Evolutionary conservation across 768 basidiomycete genomes (phyloP).

Genomic region (Gymnopilus dilepis): DNA sequence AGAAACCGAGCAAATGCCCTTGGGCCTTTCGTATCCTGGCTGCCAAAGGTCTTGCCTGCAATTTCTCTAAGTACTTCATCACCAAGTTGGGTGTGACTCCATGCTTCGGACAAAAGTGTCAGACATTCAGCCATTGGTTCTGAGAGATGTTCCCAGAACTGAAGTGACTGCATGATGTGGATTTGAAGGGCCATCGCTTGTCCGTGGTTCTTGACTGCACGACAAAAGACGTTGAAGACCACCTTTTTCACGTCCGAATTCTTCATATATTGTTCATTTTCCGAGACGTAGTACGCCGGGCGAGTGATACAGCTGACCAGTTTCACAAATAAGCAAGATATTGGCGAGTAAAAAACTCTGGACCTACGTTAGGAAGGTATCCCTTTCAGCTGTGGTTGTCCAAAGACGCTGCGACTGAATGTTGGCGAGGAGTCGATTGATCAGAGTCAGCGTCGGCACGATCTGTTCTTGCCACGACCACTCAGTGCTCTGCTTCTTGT

Average conservation of each 20-base stretch:
- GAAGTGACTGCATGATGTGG: conserved; percentile 87
- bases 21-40: conserved; percentile 87
- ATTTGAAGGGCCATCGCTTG: conserved; percentile 88
- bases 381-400: conserved; percentile 86
- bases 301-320: conserved; percentile 79
- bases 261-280: conserved; percentile 92
- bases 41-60: conserved; percentile 74
- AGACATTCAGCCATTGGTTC: conserved; percentile 95
- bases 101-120: conserved; percentile 78
- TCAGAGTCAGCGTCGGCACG: conserved; percentile 66
- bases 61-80: conserved; percentile 94
- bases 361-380: conserved; percentile 82
- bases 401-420: conserved; percentile 81
- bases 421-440: conserved; percentile 70
- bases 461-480: conserved; percentile 88
- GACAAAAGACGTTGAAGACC: conserved; percentile 89
- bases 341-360: background rate
- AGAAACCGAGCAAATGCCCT: conserved; percentile 87
- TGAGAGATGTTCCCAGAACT: conserved; percentile 93
- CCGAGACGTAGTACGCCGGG: conserved; percentile 86
- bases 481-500: conserved; percentile 46
- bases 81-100: conserved; percentile 86
- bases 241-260: conserved; percentile 65
- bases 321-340: background rate
- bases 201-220: conserved; percentile 89